Evolutionary conservation across 768 basidiomycete species (phyloP).

Genomic region (Chalciporus chontae): DNA sequence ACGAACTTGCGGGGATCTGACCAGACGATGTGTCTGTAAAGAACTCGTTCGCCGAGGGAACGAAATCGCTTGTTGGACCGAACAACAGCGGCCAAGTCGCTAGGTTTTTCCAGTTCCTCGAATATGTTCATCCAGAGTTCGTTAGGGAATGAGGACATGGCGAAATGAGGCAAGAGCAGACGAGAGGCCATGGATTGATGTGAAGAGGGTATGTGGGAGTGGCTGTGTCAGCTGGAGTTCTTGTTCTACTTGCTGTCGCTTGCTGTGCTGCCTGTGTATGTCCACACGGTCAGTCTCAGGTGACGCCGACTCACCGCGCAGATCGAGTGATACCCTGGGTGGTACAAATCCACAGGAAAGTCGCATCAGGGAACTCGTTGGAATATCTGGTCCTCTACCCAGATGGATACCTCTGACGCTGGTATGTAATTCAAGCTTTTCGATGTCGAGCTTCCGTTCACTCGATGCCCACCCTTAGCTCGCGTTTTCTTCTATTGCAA

Average conservation of each 20-base stretch:
- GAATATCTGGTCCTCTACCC: constrained; percentile 15
- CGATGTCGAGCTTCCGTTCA: neutral
- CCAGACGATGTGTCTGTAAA: constrained; percentile 37
- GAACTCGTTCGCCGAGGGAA: constrained; percentile 24
- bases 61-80: constrained; percentile 31
- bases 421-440: constrained; percentile 13
- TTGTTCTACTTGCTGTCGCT: neutral
- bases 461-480: neutral
- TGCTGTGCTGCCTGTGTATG: neutral
- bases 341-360: neutral
- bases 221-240: neutral
- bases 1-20: constrained; percentile 25
- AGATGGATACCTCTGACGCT: constrained; percentile 31
- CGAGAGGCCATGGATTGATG: neutral
- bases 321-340: neutral
- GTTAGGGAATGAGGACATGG: constrained; percentile 29
- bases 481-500: constrained; percentile 10
- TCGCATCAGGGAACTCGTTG: neutral
- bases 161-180: neutral
- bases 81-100: constrained; percentile 32
- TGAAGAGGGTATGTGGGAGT: neutral
- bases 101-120: constrained; percentile 28
- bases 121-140: constrained; percentile 40
- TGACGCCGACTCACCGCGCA: too few relatives aligned
- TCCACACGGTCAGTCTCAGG: neutral